A percentile compares a stretch with the other conserved stretches of the same genome.
These are phyloP conservation scores for Coriaria nepalensis DNA, from an alignment of 306 rosid species.

Conservation along the genomic window DNA sequence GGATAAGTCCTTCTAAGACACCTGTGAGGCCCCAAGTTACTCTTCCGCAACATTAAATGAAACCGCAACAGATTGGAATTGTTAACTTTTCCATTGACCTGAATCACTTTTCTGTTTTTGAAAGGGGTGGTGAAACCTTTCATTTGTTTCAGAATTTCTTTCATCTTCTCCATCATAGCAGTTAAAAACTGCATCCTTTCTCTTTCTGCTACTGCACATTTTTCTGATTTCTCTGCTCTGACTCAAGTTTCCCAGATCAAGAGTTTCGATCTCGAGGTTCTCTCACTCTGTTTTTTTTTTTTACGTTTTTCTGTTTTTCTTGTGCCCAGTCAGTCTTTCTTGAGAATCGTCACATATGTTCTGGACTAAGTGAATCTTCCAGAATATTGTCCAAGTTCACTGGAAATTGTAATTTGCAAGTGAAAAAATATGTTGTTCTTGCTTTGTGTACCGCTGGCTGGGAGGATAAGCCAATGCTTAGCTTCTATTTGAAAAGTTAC, in stretches of 20 bases:
- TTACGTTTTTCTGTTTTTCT: too few relatives aligned
- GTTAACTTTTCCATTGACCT: slow-evolving; percentile 11
- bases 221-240: slow-evolving; percentile 23
- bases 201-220: slow-evolving; percentile 26
- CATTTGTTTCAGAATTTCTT: slow-evolving; percentile 15
- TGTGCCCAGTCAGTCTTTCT: too few relatives aligned
- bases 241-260: slow-evolving; percentile 26
- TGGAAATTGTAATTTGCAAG: too few relatives aligned
- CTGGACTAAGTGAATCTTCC: too few relatives aligned
- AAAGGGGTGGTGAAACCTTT: slow-evolving; percentile 45
- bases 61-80: background rate
- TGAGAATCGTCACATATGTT: too few relatives aligned
- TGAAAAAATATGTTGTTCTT: too few relatives aligned
- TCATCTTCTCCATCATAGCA: slow-evolving; percentile 30
- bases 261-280: slow-evolving; percentile 12
- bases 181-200: slow-evolving; percentile 20
- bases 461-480: too few relatives aligned
- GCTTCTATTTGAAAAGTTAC: too few relatives aligned
- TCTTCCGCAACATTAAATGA: slow-evolving; percentile 23
- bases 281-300: background rate
- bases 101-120: slow-evolving; percentile 19
- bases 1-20: slow-evolving; percentile 99
- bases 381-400: too few relatives aligned
- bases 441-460: too few relatives aligned
- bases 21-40: slow-evolving; percentile 86